Evolutionary conservation across 345 rosid species (phyloP), one percentile per base, ranked within the genome.

Genomic region (Nephelium lappaceum): DNA sequence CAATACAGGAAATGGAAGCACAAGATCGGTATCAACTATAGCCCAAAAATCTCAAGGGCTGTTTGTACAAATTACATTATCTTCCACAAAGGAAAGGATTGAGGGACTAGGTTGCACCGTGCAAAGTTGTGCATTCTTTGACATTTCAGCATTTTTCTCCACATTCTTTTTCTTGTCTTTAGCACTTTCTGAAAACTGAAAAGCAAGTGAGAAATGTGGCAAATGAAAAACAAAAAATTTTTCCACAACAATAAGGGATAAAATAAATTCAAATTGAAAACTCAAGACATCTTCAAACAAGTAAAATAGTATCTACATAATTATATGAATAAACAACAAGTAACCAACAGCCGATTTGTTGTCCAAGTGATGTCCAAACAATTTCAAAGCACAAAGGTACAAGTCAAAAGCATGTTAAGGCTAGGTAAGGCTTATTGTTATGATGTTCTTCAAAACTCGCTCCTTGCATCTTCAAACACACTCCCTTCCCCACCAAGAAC

Each of bases 41-140:
- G 41, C 4, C 55, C 8, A 70, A 79, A 85, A 74, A 71, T 79
- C 73, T 63, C 61, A 80, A 83, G 63, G 24, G 72, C 25, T 47
- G 78, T 69, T 77, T 78, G 70, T 69, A 58, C 72, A 80, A 78
- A 86, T 88, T 91, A 96, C 99, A 88, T 96, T 93, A 82, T 94
- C 99, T 89, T 96, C 98, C 71, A 93, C 97, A 82, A 77, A 93
- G 73, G 97, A 91, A 80, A 94, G 91, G 86, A 96, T 91, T 3
- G 99, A 96, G 58, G 91, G 87, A 78, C 93, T 88, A 11, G 97
- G 98, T 74, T 88, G 90, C 84, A 96, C 94, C 9, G 94, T 89
- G 45, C 95, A 95, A 76, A 96, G 93, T 79, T 87, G 90, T 23
- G 97, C 98, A 93, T 91, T 96, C 83, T 80, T 88, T 21, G 99